A percentile compares a stretch with the other conserved stretches of the same genome.
Conservation (phyloP, 2,329 filamentous ascomycete species). For the Karstenula rhodostoma region DNA sequence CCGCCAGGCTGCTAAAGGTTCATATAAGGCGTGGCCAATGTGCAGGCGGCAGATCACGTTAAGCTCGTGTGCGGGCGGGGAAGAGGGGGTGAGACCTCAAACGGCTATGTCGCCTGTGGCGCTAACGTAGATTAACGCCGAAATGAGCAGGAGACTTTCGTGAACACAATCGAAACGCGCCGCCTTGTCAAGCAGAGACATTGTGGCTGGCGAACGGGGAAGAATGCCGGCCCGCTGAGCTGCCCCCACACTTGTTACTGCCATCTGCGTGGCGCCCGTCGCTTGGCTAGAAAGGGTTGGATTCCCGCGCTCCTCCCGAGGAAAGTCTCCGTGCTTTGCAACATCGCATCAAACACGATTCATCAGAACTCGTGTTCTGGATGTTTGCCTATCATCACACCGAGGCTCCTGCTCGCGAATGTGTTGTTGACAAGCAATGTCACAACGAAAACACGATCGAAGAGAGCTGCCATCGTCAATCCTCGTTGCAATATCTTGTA, state of each 20-base stretch:
- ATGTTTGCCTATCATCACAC: neutral
- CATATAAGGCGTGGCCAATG: conserved; percentile 17
- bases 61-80: conserved; percentile 15
- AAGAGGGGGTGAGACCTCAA: conserved; percentile 20
- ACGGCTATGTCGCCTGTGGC: conserved; percentile 16
- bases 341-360: conserved; percentile 13
- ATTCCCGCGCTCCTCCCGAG: conserved; percentile 13
- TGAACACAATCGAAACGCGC: conserved; percentile 19
- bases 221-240: conserved; percentile 8
- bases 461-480: neutral
- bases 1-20: conserved; percentile 1
- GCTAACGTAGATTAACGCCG: conserved; percentile 26
- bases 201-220: conserved; percentile 3
- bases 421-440: neutral
- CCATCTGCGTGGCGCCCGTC: conserved; percentile 16
- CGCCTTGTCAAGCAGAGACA: neutral
- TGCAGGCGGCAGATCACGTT: conserved; percentile 11
- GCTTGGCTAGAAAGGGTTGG: conserved; percentile 16
- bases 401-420: neutral
- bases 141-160: conserved; percentile 23
- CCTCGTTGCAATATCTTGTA: neutral
- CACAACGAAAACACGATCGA: neutral
- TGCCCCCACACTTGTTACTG: conserved; percentile 13
- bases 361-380: neutral
- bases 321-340: conserved; percentile 27